phyloP scores from a whole-genome alignment of 75 land plant species.

The Ceratopteris richardii region DNA sequence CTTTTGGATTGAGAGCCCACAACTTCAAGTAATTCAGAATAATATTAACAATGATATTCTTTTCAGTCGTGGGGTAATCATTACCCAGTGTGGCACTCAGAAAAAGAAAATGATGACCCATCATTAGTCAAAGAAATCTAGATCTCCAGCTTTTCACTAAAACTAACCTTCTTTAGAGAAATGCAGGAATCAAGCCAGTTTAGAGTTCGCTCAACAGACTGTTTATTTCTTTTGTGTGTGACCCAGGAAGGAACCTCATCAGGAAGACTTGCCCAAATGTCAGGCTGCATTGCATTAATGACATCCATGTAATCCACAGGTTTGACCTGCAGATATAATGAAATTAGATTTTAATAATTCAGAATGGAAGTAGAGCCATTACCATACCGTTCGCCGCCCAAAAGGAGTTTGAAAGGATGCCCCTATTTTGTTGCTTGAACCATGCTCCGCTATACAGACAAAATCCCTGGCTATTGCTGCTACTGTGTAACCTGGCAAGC shows the following conservation, averaged over 20 bases:
- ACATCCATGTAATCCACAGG: slow-evolving; percentile 74
- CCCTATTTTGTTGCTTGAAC: slow-evolving; percentile 51
- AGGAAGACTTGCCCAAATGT: slow-evolving; percentile 70
- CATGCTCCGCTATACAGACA: slow-evolving; percentile 41
- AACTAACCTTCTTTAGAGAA: slow-evolving; percentile 36
- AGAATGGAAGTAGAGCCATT: background rate
- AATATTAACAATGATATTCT: too few species aligned
- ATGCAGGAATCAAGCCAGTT: slow-evolving; percentile 92
- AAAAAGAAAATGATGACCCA: too few species aligned
- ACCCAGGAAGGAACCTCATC: slow-evolving; percentile 93
- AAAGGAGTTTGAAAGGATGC: slow-evolving; percentile 79
- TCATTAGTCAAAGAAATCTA: too few species aligned
- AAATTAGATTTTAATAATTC: background rate
- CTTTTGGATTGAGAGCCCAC: too few species aligned
- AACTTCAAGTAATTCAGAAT: too few species aligned
- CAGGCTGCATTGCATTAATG: slow-evolving; percentile 61
- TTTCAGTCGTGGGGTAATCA: too few species aligned
- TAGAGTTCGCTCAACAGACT: slow-evolving; percentile 77
- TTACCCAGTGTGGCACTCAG: too few species aligned
- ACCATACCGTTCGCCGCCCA: slow-evolving; percentile 64
- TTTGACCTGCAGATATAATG: slow-evolving; percentile 33
- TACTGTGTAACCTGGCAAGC: slow-evolving; percentile 49
- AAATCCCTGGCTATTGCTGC: slow-evolving; percentile 63
- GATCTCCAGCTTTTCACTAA: too few species aligned
- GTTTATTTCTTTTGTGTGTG: slow-evolving; percentile 57